phyloP scores from a whole-genome alignment of 164 flowering plant genomes.

The Macadamia tetraphylla region DNA sequence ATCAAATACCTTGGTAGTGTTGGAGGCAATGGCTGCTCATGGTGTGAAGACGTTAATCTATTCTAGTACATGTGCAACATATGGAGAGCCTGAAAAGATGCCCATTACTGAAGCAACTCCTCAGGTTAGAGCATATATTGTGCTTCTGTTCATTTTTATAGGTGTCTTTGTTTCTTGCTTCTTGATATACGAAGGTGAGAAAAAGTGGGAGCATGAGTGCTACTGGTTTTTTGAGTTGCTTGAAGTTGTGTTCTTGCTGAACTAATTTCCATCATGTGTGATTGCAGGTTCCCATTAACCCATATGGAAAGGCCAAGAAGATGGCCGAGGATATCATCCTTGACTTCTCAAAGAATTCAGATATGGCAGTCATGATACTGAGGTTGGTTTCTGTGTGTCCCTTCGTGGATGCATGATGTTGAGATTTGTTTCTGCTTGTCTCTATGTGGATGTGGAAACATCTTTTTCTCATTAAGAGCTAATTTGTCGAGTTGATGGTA shows the following conservation, averaged over 20 bases:
- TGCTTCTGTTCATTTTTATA: neutral
- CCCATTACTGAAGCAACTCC: constrained; percentile 95
- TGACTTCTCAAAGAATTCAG: constrained; percentile 80
- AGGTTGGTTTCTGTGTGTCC: constrained; percentile 41
- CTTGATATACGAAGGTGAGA: neutral
- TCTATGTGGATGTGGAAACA: neutral
- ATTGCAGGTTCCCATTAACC: constrained; percentile 80
- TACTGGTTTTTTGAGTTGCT: constrained; percentile 1
- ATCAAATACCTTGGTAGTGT: constrained; percentile 80
- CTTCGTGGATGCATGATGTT: constrained; percentile 48
- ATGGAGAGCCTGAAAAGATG: constrained; percentile 86
- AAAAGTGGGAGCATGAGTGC: neutral
- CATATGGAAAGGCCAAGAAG: constrained; percentile 99
- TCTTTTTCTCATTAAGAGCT: too few species aligned
- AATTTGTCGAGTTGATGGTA: too few species aligned
- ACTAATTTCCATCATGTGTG: constrained; percentile 2
- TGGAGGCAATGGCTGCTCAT: constrained; percentile 84
- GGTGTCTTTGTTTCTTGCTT: neutral
- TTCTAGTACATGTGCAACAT: constrained; percentile 88
- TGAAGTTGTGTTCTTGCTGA: constrained; percentile 3
- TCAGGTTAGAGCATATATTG: constrained; percentile 42
- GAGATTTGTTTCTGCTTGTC: constrained; percentile 41
- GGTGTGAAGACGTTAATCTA: constrained; percentile 83
- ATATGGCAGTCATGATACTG: constrained; percentile 95
- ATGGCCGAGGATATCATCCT: constrained; percentile 98